These are phyloP conservation scores for Byssoonygena ceratinophila DNA, from an alignment of 2,329 filamentous ascomycete genomes.

Conservation along the genomic window DNA sequence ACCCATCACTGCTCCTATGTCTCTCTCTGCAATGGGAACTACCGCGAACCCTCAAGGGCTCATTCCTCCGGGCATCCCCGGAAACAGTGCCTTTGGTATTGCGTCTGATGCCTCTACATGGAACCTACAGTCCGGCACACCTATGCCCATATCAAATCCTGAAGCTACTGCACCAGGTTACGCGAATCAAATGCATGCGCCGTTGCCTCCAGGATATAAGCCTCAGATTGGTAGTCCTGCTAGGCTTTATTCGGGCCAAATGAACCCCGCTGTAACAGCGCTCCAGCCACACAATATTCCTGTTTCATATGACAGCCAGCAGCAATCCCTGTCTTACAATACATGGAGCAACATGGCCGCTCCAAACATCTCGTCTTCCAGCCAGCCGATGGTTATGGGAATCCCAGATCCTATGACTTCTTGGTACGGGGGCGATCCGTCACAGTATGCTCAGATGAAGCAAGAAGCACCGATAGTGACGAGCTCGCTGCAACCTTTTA, in stretches of 20 bases:
- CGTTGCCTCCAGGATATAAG: conserved; percentile 3
- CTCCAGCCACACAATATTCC: background rate
- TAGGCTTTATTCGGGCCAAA: conserved; percentile 4
- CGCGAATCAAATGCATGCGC: background rate
- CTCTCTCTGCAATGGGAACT: conserved; percentile 4
- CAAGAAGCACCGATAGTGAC: conserved; percentile 7
- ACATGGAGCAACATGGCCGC: conserved; percentile 3
- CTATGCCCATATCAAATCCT: conserved; percentile 1
- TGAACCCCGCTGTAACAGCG: background rate
- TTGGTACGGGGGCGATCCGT: conserved; percentile 12
- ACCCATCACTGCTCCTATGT: conserved; percentile 7
- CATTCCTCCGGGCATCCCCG: conserved; percentile 6
- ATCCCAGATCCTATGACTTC: conserved; percentile 8
- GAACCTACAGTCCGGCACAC: conserved; percentile 6
- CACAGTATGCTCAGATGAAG: conserved; percentile 10
- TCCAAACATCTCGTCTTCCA: background rate
- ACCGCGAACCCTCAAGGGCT: conserved; percentile 6
- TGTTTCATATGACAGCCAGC: conserved; percentile 5
- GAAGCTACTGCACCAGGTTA: conserved; percentile 3
- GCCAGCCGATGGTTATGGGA: conserved; percentile 5
- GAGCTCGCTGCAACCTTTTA: conserved; percentile 2
- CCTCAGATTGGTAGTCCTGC: background rate
- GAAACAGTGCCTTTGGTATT: conserved; percentile 1
- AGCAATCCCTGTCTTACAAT: conserved; percentile 3
- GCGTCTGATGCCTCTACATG: conserved; percentile 1